Evolutionary conservation across 176 grass and related monocot genomes (phyloP).

Genomic region (Triticum timopheevii): DNA sequence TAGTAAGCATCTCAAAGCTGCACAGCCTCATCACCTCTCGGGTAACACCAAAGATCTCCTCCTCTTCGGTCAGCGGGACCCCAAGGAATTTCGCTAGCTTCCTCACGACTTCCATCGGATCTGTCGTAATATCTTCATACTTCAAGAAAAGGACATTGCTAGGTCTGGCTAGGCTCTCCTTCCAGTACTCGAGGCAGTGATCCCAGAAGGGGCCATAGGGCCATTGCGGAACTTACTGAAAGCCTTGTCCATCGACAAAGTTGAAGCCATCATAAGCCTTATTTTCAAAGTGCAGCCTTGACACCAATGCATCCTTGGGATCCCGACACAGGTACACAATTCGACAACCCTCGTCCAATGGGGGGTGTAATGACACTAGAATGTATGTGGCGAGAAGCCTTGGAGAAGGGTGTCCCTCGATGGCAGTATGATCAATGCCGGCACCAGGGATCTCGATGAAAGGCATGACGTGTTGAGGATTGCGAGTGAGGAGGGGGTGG

Average conservation of each 20-base stretch:
- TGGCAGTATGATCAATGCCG: neutral
- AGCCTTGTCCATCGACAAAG: neutral
- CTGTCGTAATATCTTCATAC: neutral
- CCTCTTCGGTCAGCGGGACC: neutral
- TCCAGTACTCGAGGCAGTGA: conserved; percentile 22
- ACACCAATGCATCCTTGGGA: neutral
- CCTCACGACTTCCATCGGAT: neutral
- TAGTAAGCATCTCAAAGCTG: neutral
- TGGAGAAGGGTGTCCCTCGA: neutral
- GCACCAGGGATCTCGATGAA: neutral
- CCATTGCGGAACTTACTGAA: conserved; percentile 1
- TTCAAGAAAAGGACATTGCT: neutral
- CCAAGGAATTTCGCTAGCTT: neutral
- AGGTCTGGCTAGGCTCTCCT: neutral
- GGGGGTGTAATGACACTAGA: neutral
- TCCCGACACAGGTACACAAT: neutral
- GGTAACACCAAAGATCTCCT: neutral
- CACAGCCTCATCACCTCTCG: neutral
- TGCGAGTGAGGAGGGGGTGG: neutral
- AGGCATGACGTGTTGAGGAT: neutral
- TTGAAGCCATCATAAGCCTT: neutral
- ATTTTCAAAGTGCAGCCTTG: neutral
- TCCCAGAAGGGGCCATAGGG: neutral
- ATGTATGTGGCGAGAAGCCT: conserved; percentile 1
- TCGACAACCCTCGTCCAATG: neutral